Conservation (phyloP, 805 yeast species). For the Wickerhamiella shivajii region DNA sequence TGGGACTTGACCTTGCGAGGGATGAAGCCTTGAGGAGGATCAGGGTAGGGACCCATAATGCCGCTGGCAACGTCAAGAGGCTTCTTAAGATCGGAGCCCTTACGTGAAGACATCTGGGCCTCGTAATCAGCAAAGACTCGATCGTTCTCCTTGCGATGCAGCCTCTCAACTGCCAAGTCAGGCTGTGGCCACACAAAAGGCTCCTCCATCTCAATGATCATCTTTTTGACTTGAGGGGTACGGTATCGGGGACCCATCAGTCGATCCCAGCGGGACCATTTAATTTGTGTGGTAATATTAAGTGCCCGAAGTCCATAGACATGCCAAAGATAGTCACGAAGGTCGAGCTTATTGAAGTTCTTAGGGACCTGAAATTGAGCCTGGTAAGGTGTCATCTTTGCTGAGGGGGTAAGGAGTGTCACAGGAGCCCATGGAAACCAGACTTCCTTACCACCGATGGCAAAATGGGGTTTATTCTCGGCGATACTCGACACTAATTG, state of each 20-base stretch:
- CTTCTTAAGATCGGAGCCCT: constrained; percentile 54
- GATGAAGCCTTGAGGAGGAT: constrained; percentile 52
- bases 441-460: constrained; percentile 57
- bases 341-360: constrained; percentile 82
- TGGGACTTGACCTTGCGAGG: constrained; percentile 34
- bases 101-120: constrained; percentile 32
- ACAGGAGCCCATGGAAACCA: constrained; percentile 80
- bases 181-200: constrained; percentile 92
- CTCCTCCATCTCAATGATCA: constrained; percentile 92
- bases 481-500: constrained; percentile 9
- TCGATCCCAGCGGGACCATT: constrained; percentile 55
- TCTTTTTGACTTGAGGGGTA: constrained; percentile 72
- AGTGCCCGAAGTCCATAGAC: constrained; percentile 82
- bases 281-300: constrained; percentile 72
- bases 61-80: constrained; percentile 66
- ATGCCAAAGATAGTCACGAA: constrained; percentile 85
- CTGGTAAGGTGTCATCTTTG: constrained; percentile 94
- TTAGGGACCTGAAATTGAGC: constrained; percentile 93
- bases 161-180: constrained; percentile 26
- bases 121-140: constrained; percentile 39
- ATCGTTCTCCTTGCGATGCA: constrained; percentile 20
- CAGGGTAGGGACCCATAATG: constrained; percentile 41
- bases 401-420: constrained; percentile 72
- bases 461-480: constrained; percentile 60
- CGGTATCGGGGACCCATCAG: constrained; percentile 58